phyloP scores from a whole-genome alignment of 257 asterid genomes.

The Verbena officinalis region DNA sequence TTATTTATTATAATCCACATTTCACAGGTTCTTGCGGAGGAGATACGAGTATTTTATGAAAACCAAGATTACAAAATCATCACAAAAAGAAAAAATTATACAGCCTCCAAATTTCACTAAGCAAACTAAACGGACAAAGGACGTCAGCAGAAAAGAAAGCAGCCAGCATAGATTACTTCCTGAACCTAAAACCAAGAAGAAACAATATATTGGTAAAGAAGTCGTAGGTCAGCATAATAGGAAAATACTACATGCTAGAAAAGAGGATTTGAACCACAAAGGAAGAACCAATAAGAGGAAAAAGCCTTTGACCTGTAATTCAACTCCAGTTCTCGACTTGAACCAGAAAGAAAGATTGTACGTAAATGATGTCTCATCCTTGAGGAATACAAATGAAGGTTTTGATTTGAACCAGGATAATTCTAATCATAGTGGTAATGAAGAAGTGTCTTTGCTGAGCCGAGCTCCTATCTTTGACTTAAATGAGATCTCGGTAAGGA shows the following conservation, averaged over 20 bases:
- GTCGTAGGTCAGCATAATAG: constrained; percentile 34
- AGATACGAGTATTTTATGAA: constrained; percentile 49
- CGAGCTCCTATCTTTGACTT: constrained; percentile 79
- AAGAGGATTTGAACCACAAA: constrained; percentile 41
- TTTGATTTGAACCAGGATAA: constrained; percentile 63
- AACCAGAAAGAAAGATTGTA: constrained; percentile 47
- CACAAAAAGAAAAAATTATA: constrained; percentile 29
- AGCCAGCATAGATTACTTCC: constrained; percentile 41
- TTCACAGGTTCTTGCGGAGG: constrained; percentile 62
- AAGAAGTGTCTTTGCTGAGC: constrained; percentile 44
- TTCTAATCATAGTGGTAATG: constrained; percentile 40
- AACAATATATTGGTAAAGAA: constrained; percentile 39
- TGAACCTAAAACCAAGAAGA: constrained; percentile 44
- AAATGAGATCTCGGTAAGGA: constrained; percentile 75
- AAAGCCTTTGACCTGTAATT: constrained; percentile 19
- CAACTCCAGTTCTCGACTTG: constrained; percentile 37
- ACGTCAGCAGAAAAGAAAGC: constrained; percentile 34
- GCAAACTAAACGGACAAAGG: constrained; percentile 30
- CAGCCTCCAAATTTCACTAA: constrained; percentile 27
- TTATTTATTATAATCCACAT: constrained; percentile 27
- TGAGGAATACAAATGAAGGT: constrained; percentile 18
- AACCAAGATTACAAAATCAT: constrained; percentile 32
- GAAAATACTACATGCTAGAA: constrained; percentile 30
- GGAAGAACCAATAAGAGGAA: constrained; percentile 38
- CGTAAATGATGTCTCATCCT: constrained; percentile 33